Conservation (phyloP, 176 grass and related monocot species). For the Puccinellia tenuiflora region DNA sequence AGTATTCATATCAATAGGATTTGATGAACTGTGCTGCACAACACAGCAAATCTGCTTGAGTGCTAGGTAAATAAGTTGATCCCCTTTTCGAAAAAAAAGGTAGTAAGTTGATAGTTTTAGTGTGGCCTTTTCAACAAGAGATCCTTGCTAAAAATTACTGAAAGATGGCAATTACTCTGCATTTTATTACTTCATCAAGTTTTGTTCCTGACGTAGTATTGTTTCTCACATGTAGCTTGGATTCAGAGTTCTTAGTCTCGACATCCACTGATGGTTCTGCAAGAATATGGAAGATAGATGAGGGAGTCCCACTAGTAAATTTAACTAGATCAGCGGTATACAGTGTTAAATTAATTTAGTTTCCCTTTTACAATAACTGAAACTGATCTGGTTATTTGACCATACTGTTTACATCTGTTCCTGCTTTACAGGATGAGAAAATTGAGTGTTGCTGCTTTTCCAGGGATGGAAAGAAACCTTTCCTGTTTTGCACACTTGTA, state of each 20-base stretch:
- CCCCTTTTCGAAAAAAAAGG: too few species aligned
- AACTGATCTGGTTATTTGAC: neutral
- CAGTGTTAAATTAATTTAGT: neutral
- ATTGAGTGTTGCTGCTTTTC: constrained; percentile 93
- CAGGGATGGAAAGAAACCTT: constrained; percentile 86
- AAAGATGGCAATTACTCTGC: neutral
- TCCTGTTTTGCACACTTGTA: constrained; percentile 85
- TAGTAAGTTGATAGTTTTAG: neutral
- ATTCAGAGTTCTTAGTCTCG: constrained; percentile 74
- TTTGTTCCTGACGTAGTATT: constrained; percentile 2
- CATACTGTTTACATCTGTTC: neutral
- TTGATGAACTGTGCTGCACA: neutral
- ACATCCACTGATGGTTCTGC: constrained; percentile 86
- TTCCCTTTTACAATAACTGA: neutral
- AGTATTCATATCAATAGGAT: neutral
- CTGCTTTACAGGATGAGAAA: constrained; percentile 64
- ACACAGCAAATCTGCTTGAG: too few species aligned
- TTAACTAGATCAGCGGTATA: constrained; percentile 61
- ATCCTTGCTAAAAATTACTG: neutral
- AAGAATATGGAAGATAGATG: constrained; percentile 88
- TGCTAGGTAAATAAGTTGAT: too few species aligned
- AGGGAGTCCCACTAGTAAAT: constrained; percentile 52
- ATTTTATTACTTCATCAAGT: neutral
- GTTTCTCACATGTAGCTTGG: constrained; percentile 55
- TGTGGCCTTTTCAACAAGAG: neutral